Evolutionary conservation across 495 filamentous ascomycete species (phyloP).

Genomic region (Hypoxylon fragiforme): DNA sequence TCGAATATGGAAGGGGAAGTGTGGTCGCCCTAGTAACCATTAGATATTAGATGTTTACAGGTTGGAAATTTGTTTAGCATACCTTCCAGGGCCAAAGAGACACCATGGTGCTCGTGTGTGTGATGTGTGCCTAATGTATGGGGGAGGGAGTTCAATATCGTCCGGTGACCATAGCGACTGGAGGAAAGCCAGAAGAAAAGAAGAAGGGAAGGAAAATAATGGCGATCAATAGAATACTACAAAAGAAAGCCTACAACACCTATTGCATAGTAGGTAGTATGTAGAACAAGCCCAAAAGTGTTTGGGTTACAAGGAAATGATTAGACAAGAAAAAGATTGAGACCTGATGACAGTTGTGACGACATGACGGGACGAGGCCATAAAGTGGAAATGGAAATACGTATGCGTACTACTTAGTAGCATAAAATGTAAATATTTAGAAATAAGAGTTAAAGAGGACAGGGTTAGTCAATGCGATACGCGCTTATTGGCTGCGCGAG

Average conservation of each 20-base stretch:
- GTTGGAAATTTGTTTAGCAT: no score
- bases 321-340: slow-evolving; percentile 6
- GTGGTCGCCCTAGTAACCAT: slow-evolving; percentile 64
- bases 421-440: no score
- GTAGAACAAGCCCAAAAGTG: no score
- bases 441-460: no score
- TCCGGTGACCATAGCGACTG: slow-evolving; percentile 28
- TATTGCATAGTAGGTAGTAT: not conserved
- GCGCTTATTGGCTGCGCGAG: no score
- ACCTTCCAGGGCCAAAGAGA: slow-evolving; percentile 83
- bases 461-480: no score
- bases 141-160: not conserved
- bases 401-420: not conserved
- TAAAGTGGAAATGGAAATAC: not conserved
- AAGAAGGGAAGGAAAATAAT: not conserved
- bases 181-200: not conserved
- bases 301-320: no score
- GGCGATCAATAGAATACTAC: not conserved
- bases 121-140: not conserved
- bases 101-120: slow-evolving; percentile 61
- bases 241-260: slow-evolving; percentile 1
- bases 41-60: no score
- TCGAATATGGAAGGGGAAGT: slow-evolving; percentile 91
- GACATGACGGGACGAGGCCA: slow-evolving; percentile 10
- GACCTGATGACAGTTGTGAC: slow-evolving; percentile 30